A percentile compares a stretch with the other conserved stretches of the same genome.
Evolutionary conservation across 208 protist genomes (phyloP).

Genomic region (Trypanosoma platydactyli): DNA sequence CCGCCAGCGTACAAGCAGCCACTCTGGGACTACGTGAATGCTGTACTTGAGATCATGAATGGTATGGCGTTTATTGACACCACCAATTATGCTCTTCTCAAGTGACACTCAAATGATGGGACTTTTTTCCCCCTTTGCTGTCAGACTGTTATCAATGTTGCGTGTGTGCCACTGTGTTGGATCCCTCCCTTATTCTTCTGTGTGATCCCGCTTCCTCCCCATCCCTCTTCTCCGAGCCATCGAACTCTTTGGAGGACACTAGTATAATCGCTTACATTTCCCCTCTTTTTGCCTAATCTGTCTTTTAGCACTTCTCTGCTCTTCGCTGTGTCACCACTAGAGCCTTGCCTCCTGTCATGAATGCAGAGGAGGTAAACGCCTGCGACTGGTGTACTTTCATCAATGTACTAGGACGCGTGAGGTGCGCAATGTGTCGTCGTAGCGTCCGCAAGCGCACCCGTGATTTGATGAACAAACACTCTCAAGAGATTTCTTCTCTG

Average conservation of each 20-base stretch:
- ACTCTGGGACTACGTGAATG: slow-evolving; percentile 69
- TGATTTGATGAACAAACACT: not conserved
- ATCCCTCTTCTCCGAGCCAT: not conserved
- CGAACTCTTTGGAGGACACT: too few species aligned
- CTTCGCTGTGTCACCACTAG: not conserved
- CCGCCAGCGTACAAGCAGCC: slow-evolving; percentile 53
- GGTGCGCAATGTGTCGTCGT: slow-evolving; percentile 60
- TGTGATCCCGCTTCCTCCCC: not conserved
- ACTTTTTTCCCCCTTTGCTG: not conserved
- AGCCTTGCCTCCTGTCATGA: slow-evolving; percentile 1
- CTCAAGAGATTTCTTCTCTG: not conserved
- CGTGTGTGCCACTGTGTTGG: not conserved
- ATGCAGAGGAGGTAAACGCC: not conserved
- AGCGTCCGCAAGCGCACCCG: slow-evolving; percentile 29
- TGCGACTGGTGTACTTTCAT: slow-evolving; percentile 75
- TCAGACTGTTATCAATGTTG: too few species aligned
- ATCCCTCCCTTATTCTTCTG: not conserved
- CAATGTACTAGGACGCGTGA: slow-evolving; percentile 37
- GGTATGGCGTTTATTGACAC: slow-evolving; percentile 36
- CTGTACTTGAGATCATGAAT: slow-evolving; percentile 50
- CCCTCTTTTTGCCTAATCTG: not conserved
- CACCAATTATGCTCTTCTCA: slow-evolving; percentile 49
- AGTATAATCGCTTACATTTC: not conserved
- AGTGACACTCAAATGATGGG: slow-evolving; percentile 21
- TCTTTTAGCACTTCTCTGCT: not conserved